Conservation (phyloP, 306 rosid genomes). For the Cucurbita maxima region DNA sequence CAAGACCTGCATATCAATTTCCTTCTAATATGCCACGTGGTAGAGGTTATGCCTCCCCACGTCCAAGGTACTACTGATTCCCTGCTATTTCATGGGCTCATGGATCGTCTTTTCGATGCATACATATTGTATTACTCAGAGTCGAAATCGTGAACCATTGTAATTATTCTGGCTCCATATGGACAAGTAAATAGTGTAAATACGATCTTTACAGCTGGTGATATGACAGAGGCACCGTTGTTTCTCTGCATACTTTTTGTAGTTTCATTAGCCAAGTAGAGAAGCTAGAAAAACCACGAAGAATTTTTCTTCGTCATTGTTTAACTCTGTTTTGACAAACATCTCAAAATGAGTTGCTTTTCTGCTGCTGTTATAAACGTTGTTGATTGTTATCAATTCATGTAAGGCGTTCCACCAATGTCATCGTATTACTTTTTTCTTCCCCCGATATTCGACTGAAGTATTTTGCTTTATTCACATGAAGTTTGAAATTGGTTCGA, state of each 20-base stretch:
- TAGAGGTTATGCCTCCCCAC: slow-evolving; percentile 10
- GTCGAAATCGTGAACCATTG: not conserved
- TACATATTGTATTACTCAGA: not conserved
- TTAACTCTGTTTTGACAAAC: not conserved
- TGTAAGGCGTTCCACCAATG: no score
- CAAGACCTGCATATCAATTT: slow-evolving; percentile 16
- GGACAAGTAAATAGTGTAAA: not conserved
- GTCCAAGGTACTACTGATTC: slow-evolving; percentile 15
- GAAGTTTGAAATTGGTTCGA: no score
- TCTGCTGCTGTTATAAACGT: not conserved
- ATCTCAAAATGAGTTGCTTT: not conserved
- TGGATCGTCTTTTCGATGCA: not conserved
- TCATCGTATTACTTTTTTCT: no score
- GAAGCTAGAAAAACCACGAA: not conserved
- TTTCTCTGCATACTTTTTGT: not conserved
- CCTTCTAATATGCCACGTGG: slow-evolving; percentile 12
- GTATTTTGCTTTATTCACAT: no score
- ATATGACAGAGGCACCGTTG: not conserved
- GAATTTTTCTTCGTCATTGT: not conserved
- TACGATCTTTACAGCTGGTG: not conserved
- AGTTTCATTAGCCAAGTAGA: not conserved
- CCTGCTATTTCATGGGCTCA: not conserved
- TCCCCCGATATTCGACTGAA: no score
- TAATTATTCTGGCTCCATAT: not conserved
- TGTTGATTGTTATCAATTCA: no score